Evolutionary conservation across 73 alveolate genomes (phyloP), one percentile per base, ranked within the genome.

Genomic region (Blepharisma stoltei): DNA sequence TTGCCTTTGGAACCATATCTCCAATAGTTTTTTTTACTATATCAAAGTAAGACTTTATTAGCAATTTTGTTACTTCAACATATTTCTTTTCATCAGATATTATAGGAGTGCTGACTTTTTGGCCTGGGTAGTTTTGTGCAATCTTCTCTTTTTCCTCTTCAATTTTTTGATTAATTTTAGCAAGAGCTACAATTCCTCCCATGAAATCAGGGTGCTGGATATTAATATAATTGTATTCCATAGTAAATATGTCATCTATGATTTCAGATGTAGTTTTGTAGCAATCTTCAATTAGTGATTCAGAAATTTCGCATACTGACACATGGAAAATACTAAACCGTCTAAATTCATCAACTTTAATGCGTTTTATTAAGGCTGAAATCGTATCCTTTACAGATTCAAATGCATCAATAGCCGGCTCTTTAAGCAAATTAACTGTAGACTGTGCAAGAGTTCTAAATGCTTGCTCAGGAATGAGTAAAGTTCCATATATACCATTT

Each of bases 391-490:
- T 83, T 41, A 89, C 96, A 21, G 79, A 71, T 14, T 91, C 83
- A 7, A 89, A 91, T 77, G 96, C 88, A 38, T 82, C 83, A n/a
- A 91, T 49, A 18, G 95, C 82, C 1, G 98, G 97, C 79, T 81
- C 87, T 44, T 70, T 67, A 53, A 93, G 82, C 71, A 94, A 85
- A 5, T 91, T 88, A 6, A 93, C 87, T 48, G 78, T 54, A 41
- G 91, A 78, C 60, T 87, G 85, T 6, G 84, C 87, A 44, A 93
- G 87, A 20, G 81, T 88, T 65, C 83, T 93, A 70, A 93, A 93
- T 20, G 98, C 98, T 6, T 81, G 88, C 77, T 93, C 97, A 23
- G 98, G 97, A 20, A 93, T 91, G 60, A 93, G 89, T 41, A 93
- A 83, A 37, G 87, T 55, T 1, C 97, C 91, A 6, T 94, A 68